Evolutionary conservation across 1,139 yeast genomes (phyloP).

Genomic region (Spathaspora sp.): DNA sequence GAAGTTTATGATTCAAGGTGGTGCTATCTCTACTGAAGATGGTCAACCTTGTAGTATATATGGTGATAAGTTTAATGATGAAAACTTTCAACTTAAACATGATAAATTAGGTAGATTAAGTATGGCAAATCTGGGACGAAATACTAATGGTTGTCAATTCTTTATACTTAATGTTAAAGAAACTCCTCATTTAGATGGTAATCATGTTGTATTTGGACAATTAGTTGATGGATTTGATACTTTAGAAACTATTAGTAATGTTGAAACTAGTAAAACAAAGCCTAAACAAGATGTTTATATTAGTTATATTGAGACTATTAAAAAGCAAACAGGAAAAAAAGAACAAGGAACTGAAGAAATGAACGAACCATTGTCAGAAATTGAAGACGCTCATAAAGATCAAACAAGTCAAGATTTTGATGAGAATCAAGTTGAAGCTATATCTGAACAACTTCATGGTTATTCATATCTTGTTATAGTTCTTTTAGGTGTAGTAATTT

Average conservation of each 20-base stretch:
- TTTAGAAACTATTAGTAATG: slow-evolving; percentile 35
- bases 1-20: slow-evolving; percentile 43
- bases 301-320: slow-evolving; percentile 14
- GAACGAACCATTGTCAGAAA: slow-evolving; percentile 9
- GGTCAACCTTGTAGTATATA: slow-evolving; percentile 17
- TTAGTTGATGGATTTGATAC: slow-evolving; percentile 44
- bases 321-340: too few species aligned
- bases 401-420: not conserved
- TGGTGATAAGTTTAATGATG: slow-evolving; percentile 35
- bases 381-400: slow-evolving; percentile 10
- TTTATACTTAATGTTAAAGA: slow-evolving; percentile 34
- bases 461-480: not conserved
- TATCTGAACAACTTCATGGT: not conserved
- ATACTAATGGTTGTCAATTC: slow-evolving; percentile 45
- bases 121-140: slow-evolving; percentile 44
- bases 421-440: not conserved
- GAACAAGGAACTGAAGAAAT: slow-evolving; percentile 8
- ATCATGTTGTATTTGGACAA: slow-evolving; percentile 58
- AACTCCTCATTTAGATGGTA: slow-evolving; percentile 47
- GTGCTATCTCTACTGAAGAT: slow-evolving; percentile 25
- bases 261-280: slow-evolving; percentile 33
- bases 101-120: slow-evolving; percentile 39
- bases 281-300: slow-evolving; percentile 38
- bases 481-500: not conserved
- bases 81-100: slow-evolving; percentile 35